Evolutionary conservation across 2,329 filamentous ascomycete genomes (phyloP).

Genomic region (Amauroascus verrucosus): DNA sequence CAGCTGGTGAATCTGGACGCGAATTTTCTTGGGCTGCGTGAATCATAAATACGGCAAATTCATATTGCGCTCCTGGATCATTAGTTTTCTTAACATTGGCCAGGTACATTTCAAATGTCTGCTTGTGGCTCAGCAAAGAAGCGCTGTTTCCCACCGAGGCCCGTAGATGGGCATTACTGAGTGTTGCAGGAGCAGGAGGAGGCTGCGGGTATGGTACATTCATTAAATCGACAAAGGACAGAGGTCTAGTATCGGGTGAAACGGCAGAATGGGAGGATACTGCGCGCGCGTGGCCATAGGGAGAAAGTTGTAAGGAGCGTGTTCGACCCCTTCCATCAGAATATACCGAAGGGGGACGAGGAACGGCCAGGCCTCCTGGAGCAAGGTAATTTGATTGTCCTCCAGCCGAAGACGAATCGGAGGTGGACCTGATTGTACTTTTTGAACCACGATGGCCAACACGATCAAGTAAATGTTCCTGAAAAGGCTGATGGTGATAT

Average conservation of each 20-base stretch:
- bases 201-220: constrained; percentile 72
- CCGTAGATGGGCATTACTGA: constrained; percentile 74
- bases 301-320: constrained; percentile 44
- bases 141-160: constrained; percentile 77
- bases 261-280: constrained; percentile 40
- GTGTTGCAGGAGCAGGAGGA: constrained; percentile 49
- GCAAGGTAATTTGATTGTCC: constrained; percentile 52
- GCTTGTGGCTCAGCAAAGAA: constrained; percentile 77
- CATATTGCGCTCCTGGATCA: constrained; percentile 81
- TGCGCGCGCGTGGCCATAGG: constrained; percentile 39
- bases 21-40: constrained; percentile 54
- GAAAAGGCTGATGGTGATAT: constrained; percentile 43
- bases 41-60: constrained; percentile 90
- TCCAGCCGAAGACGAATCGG: constrained; percentile 36
- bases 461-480: constrained; percentile 23
- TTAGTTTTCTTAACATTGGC: constrained; percentile 96
- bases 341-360: constrained; percentile 65
- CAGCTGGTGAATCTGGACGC: constrained; percentile 16
- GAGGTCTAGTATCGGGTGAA: constrained; percentile 49
- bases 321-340: constrained; percentile 54
- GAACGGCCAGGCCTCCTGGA: constrained; percentile 49
- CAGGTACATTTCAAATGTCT: constrained; percentile 96
- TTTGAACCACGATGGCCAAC: constrained; percentile 22
- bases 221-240: constrained; percentile 53
- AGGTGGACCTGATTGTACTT: constrained; percentile 21